Evolutionary conservation across 2,329 filamentous ascomycete genomes (phyloP).

Genomic region (Drechslerella coelobrocha): DNA sequence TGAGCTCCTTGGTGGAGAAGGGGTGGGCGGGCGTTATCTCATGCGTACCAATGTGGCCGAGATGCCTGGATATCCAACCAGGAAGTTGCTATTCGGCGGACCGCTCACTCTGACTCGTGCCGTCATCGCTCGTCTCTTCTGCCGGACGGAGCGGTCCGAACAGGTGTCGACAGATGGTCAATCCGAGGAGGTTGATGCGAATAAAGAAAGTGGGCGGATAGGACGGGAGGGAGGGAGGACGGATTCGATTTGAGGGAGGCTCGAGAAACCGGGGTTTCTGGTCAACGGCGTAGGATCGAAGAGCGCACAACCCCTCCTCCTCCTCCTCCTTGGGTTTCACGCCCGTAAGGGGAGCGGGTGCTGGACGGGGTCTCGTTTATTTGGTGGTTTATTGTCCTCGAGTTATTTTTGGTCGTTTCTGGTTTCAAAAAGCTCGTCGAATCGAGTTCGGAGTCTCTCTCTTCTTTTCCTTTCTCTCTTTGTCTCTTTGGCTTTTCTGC

Average conservation of each 20-base stretch:
- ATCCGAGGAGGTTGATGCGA: conserved; percentile 8
- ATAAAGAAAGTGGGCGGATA: neutral
- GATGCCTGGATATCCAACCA: conserved; percentile 97
- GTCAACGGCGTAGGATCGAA: too few species aligned
- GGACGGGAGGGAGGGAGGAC: neutral
- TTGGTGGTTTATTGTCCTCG: too few species aligned
- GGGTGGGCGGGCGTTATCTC: conserved; percentile 20
- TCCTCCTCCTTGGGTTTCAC: neutral
- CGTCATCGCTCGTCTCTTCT: conserved; percentile 43
- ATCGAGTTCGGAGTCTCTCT: too few species aligned
- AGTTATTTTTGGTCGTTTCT: too few species aligned
- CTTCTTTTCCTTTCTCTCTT: neutral
- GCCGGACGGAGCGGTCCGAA: conserved; percentile 8
- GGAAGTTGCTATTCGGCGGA: conserved; percentile 93
- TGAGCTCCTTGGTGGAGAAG: neutral
- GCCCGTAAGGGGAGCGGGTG: neutral
- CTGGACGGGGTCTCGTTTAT: too few species aligned
- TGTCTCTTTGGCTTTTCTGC: too few species aligned
- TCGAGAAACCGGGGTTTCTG: neutral
- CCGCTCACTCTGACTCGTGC: conserved; percentile 95
- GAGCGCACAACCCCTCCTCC: conserved; percentile 1
- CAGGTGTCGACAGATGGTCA: neutral
- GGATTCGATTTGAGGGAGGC: neutral
- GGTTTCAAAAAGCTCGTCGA: too few species aligned
- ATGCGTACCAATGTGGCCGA: conserved; percentile 87